Conservation (phyloP, 1,139 yeast species). For the Suhomyces chickasaworum region DNA sequence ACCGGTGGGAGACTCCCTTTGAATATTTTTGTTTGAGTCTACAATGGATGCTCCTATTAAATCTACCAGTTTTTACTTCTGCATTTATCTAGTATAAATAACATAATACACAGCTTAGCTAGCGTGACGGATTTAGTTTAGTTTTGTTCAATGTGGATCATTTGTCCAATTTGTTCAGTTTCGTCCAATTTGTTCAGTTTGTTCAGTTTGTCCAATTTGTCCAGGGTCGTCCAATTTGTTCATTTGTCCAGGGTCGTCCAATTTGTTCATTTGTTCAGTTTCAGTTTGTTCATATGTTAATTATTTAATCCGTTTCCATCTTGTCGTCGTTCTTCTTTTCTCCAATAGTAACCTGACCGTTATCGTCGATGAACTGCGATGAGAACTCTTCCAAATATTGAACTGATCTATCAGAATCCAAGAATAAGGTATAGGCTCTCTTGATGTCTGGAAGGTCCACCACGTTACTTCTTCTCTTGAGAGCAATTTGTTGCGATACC, state of each 20-base stretch:
- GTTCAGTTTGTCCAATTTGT: too few relatives aligned
- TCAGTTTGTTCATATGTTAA: too few relatives aligned
- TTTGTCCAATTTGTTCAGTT: too few relatives aligned
- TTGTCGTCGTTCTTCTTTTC: conserved; percentile 32
- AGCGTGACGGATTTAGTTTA: conserved; percentile 14
- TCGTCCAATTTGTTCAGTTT: too few relatives aligned
- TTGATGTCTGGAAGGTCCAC: conserved; percentile 86
- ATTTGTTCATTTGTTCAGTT: too few relatives aligned
- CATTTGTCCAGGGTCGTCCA: too few relatives aligned
- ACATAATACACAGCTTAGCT: conserved; percentile 6
- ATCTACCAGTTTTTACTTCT: conserved; percentile 5
- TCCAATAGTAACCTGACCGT: conserved; percentile 65
- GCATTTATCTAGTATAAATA: conserved; percentile 7
- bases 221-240: too few relatives aligned
- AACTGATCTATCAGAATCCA: conserved; percentile 87
- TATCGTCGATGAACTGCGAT: conserved; percentile 69
- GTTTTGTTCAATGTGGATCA: too few relatives aligned
- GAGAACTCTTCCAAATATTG: conserved; percentile 71
- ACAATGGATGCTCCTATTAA: too few relatives aligned
- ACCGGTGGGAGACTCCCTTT: too few relatives aligned
- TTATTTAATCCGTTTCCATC: conserved; percentile 61
- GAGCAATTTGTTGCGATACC: conserved; percentile 82
- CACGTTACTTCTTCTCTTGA: conserved; percentile 68
- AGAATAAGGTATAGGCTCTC: conserved; percentile 82
- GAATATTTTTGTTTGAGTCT: too few relatives aligned